Conservation (phyloP, 2,329 filamentous ascomycete genomes). For the Fusarium agapanthi region DNA sequence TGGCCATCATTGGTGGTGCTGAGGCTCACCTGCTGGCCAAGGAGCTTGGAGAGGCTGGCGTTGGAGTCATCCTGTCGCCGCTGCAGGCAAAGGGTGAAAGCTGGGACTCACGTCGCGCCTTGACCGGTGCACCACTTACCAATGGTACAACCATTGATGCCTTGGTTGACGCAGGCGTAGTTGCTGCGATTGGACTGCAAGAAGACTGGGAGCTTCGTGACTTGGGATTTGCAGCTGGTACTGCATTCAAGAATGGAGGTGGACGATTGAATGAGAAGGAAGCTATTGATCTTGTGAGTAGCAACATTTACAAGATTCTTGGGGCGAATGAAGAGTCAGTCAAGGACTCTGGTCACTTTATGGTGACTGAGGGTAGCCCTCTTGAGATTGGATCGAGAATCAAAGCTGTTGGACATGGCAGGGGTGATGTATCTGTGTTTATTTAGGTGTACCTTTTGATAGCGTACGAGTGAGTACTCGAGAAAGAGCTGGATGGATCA, state of each 20-base stretch:
- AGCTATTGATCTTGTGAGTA: slow-evolving; percentile 65
- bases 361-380: slow-evolving; percentile 70
- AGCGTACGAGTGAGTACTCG: neutral
- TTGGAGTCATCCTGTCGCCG: slow-evolving; percentile 69
- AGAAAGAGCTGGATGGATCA: neutral
- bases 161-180: slow-evolving; percentile 67
- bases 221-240: slow-evolving; percentile 67
- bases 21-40: slow-evolving; percentile 68
- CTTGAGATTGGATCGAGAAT: slow-evolving; percentile 60
- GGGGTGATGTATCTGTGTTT: slow-evolving; percentile 27
- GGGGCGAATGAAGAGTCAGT: slow-evolving; percentile 52
- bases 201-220: slow-evolving; percentile 72
- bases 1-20: slow-evolving; percentile 69
- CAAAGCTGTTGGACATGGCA: slow-evolving; percentile 34
- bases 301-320: slow-evolving; percentile 66
- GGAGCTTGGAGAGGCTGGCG: slow-evolving; percentile 63
- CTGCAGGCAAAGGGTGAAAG: slow-evolving; percentile 61
- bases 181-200: slow-evolving; percentile 64
- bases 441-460: neutral
- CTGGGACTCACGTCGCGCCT: slow-evolving; percentile 70
- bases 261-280: slow-evolving; percentile 62
- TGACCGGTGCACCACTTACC: slow-evolving; percentile 71
- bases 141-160: slow-evolving; percentile 69
- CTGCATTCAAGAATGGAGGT: slow-evolving; percentile 63
- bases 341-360: slow-evolving; percentile 58